phyloP scores from a whole-genome alignment of 768 basidiomycete species.

The Pulveroboletus ravenelii region DNA sequence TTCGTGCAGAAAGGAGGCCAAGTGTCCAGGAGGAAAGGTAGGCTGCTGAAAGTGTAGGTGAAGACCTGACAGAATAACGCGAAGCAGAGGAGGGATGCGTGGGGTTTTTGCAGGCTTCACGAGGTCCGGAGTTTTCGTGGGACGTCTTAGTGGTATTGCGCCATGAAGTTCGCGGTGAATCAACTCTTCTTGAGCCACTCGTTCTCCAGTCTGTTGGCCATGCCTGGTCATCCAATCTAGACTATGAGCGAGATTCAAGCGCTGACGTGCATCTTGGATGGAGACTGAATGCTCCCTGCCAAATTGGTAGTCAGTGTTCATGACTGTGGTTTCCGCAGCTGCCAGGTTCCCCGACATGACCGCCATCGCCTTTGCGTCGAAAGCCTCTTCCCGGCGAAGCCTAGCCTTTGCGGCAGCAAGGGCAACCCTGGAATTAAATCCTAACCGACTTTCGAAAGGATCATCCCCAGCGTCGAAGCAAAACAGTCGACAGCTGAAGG shows the following conservation, averaged over 20 bases:
- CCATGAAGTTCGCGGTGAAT: conserved; percentile 45
- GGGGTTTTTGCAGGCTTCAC: conserved; percentile 35
- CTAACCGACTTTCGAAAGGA: conserved; percentile 73
- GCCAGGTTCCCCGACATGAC: conserved; percentile 37
- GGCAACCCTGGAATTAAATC: conserved; percentile 70
- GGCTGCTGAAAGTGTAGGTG: conserved; percentile 53
- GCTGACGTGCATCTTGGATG: conserved; percentile 63
- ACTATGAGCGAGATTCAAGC: conserved; percentile 66
- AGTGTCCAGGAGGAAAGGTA: conserved; percentile 48
- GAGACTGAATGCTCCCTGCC: conserved; percentile 59
- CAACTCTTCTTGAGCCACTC: conserved; percentile 44
- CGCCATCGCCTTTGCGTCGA: conserved; percentile 70
- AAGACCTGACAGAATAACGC: conserved; percentile 58
- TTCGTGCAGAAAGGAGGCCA: conserved; percentile 61
- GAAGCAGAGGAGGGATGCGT: conserved; percentile 62
- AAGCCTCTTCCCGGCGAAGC: conserved; percentile 74
- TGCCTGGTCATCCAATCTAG: conserved; percentile 65
- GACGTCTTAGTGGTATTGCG: conserved; percentile 26
- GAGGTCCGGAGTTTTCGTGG: conserved; percentile 38
- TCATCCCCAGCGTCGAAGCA: conserved; percentile 81
- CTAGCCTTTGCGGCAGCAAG: conserved; percentile 65
- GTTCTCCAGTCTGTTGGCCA: conserved; percentile 44
- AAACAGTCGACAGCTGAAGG: conserved; percentile 53
- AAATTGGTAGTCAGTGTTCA: conserved; percentile 60
- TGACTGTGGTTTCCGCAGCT: conserved; percentile 30